Base-by-base conservation (phyloP, 2,329 filamentous ascomycete species). In the Alternaria arborescens region DNA sequence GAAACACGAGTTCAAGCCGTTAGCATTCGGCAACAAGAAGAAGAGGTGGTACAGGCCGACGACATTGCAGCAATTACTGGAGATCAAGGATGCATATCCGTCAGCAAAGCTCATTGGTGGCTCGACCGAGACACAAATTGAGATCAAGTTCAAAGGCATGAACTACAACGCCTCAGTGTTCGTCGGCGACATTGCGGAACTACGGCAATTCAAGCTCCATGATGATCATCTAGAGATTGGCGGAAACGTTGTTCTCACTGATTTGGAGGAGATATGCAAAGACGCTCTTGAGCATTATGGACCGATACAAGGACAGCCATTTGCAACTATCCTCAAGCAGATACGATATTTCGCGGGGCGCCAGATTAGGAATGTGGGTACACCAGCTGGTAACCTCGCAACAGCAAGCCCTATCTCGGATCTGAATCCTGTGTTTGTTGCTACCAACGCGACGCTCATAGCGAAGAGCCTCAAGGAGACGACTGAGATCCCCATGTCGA, bases 381-480 rank as follows among this genome's bases (percentile, higher is more conserved):
- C 95, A 0, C 94, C 94, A 0, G 95, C 95, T 0, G 95, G 95
- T 43, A 99, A 98, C 72, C 80, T 99, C 32, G 94, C 91, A 1
- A 99, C 95, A 0, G 95, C 95, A 0, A 97, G 93, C 24, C 95
- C 95, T 0, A 99, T 98, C 46, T 97, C 94, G 0, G 95, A 99
- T 81, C 81, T 99, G 44, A 99, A 98, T 72, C 95, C 95, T 0
- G 93, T 97, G 0, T 89, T 99, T 52, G 91, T 97, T 77, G 94
- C 93, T 3, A 91, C 93, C 1, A 92, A 94, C 67, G 91, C 93
- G 1, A 88, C 90, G 0, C 80, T 98, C 5, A 84, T 97, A 20
- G 92, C 94, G 5, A 95, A 91, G 75, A 94, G 92, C 0, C 81
- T 90, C 5, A 85, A 84, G 0, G 84, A 89, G 67, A 91, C 91